Conservation (phyloP, 2,329 filamentous ascomycete species). For the Coleophoma crateriformis region DNA sequence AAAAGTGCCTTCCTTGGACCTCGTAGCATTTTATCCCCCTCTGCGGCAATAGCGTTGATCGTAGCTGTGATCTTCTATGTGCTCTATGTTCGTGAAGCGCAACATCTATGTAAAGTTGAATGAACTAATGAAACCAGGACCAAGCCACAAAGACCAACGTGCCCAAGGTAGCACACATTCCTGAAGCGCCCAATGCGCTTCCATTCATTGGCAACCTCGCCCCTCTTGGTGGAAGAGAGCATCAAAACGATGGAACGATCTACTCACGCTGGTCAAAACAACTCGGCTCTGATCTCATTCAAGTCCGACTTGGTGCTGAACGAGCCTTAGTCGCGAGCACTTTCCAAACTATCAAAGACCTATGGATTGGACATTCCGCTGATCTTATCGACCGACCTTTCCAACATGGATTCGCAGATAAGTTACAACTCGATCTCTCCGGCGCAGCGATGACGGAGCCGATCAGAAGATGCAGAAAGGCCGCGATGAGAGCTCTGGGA, state of each 20-base stretch:
- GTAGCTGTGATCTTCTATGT: too few relatives aligned
- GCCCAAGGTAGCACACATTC: constrained; percentile 8
- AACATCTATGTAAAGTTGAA: too few relatives aligned
- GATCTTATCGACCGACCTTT: constrained; percentile 15
- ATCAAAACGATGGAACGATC: constrained; percentile 15
- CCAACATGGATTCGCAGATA: constrained; percentile 18
- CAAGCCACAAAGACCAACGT: constrained; percentile 17
- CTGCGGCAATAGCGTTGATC: too few relatives aligned
- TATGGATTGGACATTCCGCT: constrained; percentile 15
- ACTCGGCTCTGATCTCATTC: constrained; percentile 10
- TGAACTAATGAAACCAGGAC: too few relatives aligned
- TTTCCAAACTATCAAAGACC: constrained; percentile 13
- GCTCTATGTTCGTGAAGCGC: too few relatives aligned
- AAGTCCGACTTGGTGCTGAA: constrained; percentile 15
- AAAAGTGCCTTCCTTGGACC: too few relatives aligned
- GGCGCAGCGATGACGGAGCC: constrained; percentile 17
- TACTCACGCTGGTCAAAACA: constrained; percentile 12
- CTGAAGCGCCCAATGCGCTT: constrained; percentile 10
- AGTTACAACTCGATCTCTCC: constrained; percentile 16
- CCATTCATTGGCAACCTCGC: constrained; percentile 17
- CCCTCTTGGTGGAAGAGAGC: constrained; percentile 12
- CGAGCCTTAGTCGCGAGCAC: constrained; percentile 13
- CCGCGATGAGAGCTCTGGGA: constrained; percentile 14
- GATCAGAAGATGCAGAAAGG: constrained; percentile 14
- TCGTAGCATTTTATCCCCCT: too few relatives aligned